Percentiles rank a stretch among this genome's conserved stretches.
Conservation (phyloP, 2,329 filamentous ascomycete genomes). For the Scytalidium sp. region DNA sequence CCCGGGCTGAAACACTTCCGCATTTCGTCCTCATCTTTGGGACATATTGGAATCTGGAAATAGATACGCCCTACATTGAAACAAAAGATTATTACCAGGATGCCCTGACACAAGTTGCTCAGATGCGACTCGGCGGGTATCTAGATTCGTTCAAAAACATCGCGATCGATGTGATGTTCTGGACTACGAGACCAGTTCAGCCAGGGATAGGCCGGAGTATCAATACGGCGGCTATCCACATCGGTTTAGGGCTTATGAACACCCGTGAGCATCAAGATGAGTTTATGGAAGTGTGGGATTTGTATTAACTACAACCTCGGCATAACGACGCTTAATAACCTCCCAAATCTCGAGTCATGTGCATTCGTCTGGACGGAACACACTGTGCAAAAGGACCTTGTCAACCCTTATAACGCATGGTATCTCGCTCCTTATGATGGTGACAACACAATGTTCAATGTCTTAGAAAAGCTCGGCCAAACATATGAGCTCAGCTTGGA, state of each 20-base stretch:
- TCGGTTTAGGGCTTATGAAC: conserved; percentile 6
- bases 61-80: conserved; percentile 7
- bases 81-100: not conserved
- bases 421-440: conserved; percentile 2
- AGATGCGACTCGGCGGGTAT: not conserved
- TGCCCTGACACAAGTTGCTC: not conserved
- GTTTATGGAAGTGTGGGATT: not conserved
- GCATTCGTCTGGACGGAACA: conserved; percentile 8
- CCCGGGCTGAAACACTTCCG: conserved; percentile 13
- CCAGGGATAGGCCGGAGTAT: conserved; percentile 1
- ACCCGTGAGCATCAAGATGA: conserved; percentile 6
- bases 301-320: not conserved
- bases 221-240: no score
- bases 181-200: conserved; percentile 5
- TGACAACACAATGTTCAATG: no score
- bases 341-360: conserved; percentile 5
- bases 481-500: not conserved
- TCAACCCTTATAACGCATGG: conserved; percentile 2
- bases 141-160: conserved; percentile 6
- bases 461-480: no score
- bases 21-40: conserved; percentile 1
- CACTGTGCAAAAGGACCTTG: conserved; percentile 1
- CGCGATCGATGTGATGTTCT: conserved; percentile 10
- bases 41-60: conserved; percentile 8
- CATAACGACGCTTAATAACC: not conserved